These are phyloP conservation scores for Tylopilus sp. DNA, from an alignment of 768 basidiomycete species.

Conservation along the genomic window DNA sequence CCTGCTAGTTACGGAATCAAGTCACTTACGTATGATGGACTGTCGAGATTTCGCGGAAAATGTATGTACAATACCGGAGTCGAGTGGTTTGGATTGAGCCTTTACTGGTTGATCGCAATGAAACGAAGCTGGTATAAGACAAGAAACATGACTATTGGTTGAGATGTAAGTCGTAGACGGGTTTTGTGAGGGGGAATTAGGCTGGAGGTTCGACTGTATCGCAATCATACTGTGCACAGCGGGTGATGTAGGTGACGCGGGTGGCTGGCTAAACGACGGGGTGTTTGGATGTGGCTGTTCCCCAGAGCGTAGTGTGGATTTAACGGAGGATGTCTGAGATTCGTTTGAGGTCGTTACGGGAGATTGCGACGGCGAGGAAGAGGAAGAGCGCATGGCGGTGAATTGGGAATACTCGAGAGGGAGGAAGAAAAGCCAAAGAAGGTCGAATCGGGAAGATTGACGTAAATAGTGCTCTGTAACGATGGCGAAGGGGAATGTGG, in stretches of 20 bases:
- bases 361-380: constrained; percentile 25
- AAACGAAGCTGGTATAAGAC: constrained; percentile 12
- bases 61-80: constrained; percentile 15
- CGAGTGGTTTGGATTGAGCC: constrained; percentile 8
- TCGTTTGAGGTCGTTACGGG: constrained; percentile 19
- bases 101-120: constrained; percentile 8
- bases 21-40: constrained; percentile 27
- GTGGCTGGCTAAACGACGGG: constrained; percentile 11
- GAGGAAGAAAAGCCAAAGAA: constrained; percentile 12
- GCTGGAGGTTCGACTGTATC: constrained; percentile 17
- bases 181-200: constrained; percentile 22
- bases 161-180: constrained; percentile 8
- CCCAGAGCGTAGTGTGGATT: constrained; percentile 6
- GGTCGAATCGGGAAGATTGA: constrained; percentile 13
- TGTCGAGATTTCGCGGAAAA: constrained; percentile 8
- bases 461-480: constrained; percentile 21
- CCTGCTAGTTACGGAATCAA: background rate
- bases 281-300: constrained; percentile 6
- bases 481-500: constrained; percentile 5
- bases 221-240: constrained; percentile 12
- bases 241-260: constrained; percentile 20
- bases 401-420: constrained; percentile 20
- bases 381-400: constrained; percentile 25
- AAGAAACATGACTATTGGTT: constrained; percentile 15
- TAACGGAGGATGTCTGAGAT: constrained; percentile 6